These are phyloP conservation scores for Rhodotorula kratochvilovae DNA, from an alignment of 768 basidiomycete genomes.

Conservation along the genomic window DNA sequence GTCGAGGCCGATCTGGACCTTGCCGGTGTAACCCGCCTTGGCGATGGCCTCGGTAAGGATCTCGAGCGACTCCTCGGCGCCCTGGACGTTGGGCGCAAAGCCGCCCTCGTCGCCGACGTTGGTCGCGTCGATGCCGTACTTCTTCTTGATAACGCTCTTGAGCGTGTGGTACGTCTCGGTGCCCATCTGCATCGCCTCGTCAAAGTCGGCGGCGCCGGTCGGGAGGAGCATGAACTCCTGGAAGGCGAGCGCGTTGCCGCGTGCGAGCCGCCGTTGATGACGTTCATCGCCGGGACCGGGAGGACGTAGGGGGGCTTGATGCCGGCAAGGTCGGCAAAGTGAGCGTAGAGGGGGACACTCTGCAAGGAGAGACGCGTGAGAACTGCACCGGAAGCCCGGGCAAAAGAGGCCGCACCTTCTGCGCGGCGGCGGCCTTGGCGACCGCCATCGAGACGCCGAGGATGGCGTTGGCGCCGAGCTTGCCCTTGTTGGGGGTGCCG, in stretches of 20 bases:
- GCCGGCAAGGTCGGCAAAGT: conserved; percentile 92
- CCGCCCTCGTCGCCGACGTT: conserved; percentile 99
- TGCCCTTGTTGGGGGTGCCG: conserved; percentile 96
- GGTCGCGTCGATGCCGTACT: conserved; percentile 98
- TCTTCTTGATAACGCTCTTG: conserved; percentile 98
- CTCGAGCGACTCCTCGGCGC: conserved; percentile 95
- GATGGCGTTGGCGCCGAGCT: conserved; percentile 98
- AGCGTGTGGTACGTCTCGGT: conserved; percentile 69
- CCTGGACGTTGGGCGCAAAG: conserved; percentile 95
- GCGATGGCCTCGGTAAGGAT: conserved; percentile 90
- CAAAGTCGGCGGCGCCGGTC: conserved; percentile 83
- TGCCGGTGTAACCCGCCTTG: conserved; percentile 96
- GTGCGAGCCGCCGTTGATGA: conserved; percentile 99
- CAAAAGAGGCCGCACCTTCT: conserved; percentile 57
- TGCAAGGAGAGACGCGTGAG: not conserved
- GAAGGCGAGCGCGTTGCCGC: conserved; percentile 99
- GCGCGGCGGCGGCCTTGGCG: conserved; percentile 83
- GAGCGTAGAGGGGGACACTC: conserved; percentile 89
- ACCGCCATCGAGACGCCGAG: conserved; percentile 97
- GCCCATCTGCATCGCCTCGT: conserved; percentile 97
- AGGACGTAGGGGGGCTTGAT: conserved; percentile 89
- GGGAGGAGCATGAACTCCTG: conserved; percentile 99
- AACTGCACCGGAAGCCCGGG: not conserved
- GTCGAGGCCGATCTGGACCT: conserved; percentile 89
- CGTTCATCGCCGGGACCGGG: conserved; percentile 92